phyloP scores from a whole-genome alignment of 805 yeast genomes.

The Nakazawaea pomicola region DNA sequence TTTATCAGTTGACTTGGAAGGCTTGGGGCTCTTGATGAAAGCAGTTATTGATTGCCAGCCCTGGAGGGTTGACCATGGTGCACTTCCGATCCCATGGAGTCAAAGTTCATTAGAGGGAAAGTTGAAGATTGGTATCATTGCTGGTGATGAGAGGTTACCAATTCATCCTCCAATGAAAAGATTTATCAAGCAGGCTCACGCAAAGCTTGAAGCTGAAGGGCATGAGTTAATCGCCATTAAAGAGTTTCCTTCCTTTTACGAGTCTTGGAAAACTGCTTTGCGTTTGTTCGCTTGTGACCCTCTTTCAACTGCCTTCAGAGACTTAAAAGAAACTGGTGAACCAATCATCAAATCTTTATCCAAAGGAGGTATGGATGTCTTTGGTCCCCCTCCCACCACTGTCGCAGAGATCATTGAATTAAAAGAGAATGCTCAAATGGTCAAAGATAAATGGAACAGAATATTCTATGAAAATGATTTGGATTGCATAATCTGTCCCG shows the following conservation, averaged over 20 bases:
- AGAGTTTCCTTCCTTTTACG: slow-evolving; percentile 1
- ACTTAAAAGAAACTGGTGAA: slow-evolving; percentile 11
- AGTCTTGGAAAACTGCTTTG: slow-evolving; percentile 5
- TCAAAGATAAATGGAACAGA: slow-evolving; percentile 11
- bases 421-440: neutral
- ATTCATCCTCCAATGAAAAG: slow-evolving; percentile 53
- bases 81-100: slow-evolving; percentile 42
- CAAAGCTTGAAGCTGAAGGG: slow-evolving; percentile 33
- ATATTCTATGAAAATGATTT: slow-evolving; percentile 10
- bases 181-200: slow-evolving; percentile 29
- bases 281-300: neutral
- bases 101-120: slow-evolving; percentile 20
- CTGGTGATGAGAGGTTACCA: slow-evolving; percentile 48
- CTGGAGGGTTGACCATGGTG: slow-evolving; percentile 18
- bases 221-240: slow-evolving; percentile 37
- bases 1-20: slow-evolving; percentile 41
- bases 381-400: slow-evolving; percentile 13
- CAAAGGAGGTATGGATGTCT: slow-evolving; percentile 4
- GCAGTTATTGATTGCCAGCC: slow-evolving; percentile 18
- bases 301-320: neutral
- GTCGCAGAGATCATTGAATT: neutral
- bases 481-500: slow-evolving; percentile 17
- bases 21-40: slow-evolving; percentile 44
- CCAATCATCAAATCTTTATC: slow-evolving; percentile 11
- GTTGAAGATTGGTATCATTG: slow-evolving; percentile 46